Evolutionary conservation across 805 yeast species (phyloP).

Genomic region (Hanseniaspora mollemarum): DNA sequence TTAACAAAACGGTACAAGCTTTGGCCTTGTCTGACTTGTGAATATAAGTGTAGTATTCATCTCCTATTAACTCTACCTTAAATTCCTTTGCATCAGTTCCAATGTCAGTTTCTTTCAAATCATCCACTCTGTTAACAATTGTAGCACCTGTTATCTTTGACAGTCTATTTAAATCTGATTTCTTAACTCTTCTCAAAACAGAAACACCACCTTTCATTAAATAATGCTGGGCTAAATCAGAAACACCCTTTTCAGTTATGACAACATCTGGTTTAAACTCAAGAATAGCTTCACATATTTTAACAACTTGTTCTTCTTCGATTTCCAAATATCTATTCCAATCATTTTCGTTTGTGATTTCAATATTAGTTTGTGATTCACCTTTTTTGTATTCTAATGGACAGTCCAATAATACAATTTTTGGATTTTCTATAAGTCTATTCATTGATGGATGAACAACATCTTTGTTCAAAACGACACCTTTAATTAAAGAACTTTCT

Average conservation of each 20-base stretch:
- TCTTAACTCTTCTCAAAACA: constrained; percentile 85
- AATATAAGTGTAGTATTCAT: constrained; percentile 84
- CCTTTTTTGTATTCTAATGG: constrained; percentile 98
- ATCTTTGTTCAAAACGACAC: constrained; percentile 87
- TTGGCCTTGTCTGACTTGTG: constrained; percentile 72
- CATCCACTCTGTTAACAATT: constrained; percentile 90
- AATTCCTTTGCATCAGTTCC: constrained; percentile 85
- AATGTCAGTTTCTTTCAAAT: constrained; percentile 77
- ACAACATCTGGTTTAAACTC: constrained; percentile 85
- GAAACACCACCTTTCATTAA: constrained; percentile 85
- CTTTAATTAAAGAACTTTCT: constrained; percentile 65
- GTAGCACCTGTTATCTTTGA: constrained; percentile 97
- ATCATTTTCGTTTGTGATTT: constrained; percentile 89
- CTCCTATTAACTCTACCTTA: constrained; percentile 91
- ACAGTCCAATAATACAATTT: constrained; percentile 81
- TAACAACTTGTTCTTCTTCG: constrained; percentile 92
- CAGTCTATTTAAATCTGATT: constrained; percentile 90
- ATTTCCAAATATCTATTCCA: constrained; percentile 92
- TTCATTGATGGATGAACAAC: constrained; percentile 99
- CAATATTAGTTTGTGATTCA: constrained; percentile 95
- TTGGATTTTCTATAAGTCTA: constrained; percentile 77
- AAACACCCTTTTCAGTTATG: constrained; percentile 95
- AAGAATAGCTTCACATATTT: constrained; percentile 73
- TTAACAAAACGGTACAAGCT: constrained; percentile 83
- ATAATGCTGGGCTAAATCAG: constrained; percentile 95